phyloP scores from a whole-genome alignment of 2,329 filamentous ascomycete species.

The Chaetoscypha palmicola region DNA sequence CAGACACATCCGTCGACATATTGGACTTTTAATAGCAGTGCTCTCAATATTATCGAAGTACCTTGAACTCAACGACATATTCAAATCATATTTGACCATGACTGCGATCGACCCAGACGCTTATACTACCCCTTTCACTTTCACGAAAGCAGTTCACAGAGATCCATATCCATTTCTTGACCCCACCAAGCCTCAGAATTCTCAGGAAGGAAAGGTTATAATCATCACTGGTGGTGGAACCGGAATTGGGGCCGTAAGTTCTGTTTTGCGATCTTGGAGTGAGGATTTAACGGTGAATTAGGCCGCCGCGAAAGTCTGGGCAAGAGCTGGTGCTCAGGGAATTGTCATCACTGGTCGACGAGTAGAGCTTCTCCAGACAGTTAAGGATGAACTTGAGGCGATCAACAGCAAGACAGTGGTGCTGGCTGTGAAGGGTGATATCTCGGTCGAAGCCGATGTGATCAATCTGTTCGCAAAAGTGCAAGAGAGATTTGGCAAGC shows the following conservation, averaged over 20 bases:
- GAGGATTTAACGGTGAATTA: not conserved
- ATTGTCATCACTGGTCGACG: constrained; percentile 4
- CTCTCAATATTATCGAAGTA: not conserved
- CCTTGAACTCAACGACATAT: not conserved
- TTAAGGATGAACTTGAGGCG: constrained; percentile 1
- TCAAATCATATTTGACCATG: not conserved
- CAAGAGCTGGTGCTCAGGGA: not conserved
- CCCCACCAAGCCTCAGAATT: not conserved
- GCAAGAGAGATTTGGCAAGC: constrained; percentile 16
- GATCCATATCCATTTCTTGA: constrained; percentile 4
- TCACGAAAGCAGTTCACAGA: constrained; percentile 1
- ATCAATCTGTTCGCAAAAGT: constrained; percentile 15
- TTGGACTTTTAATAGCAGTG: not conserved
- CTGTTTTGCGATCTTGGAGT: not conserved
- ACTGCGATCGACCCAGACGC: constrained; percentile 3
- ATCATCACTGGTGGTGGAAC: constrained; percentile 5
- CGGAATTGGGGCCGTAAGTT: constrained; percentile 1
- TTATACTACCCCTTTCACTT: constrained; percentile 2
- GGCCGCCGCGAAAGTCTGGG: constrained; percentile 5
- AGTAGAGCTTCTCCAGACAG: not conserved
- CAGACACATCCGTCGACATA: too few relatives aligned
- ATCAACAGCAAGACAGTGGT: constrained; percentile 13
- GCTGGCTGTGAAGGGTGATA: constrained; percentile 15
- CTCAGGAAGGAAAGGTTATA: not conserved
- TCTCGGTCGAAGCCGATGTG: constrained; percentile 14